Percentiles rank a stretch among this genome's conserved stretches.
phyloP scores from a whole-genome alignment of 2,329 filamentous ascomycete genomes.

The Sclerotinia spermophila region DNA sequence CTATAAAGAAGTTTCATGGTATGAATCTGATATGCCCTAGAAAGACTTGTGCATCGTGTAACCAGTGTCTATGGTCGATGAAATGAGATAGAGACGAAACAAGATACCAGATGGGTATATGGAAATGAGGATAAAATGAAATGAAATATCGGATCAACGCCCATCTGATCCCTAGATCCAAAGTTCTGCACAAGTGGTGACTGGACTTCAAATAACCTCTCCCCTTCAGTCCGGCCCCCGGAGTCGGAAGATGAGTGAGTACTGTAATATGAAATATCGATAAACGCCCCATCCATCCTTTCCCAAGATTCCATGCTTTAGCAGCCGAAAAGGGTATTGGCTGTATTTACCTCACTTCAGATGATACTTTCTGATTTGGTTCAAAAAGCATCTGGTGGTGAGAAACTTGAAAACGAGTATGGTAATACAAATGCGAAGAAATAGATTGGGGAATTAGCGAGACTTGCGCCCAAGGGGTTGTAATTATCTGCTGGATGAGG shows the following conservation, averaged over 20 bases:
- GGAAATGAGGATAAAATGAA: neutral
- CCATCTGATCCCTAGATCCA: neutral
- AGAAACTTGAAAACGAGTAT: neutral
- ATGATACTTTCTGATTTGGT: neutral
- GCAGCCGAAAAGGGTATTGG: neutral
- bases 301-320: neutral
- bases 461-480: neutral
- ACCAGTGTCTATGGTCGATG: neutral
- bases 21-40: neutral
- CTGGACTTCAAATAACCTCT: neutral
- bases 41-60: neutral
- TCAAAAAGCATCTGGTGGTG: neutral
- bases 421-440: neutral
- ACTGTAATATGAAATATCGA: neutral
- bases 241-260: neutral
- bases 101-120: neutral
- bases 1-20: neutral
- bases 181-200: neutral
- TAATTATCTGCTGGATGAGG: constrained; percentile 7
- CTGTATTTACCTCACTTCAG: neutral
- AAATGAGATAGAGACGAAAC: neutral
- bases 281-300: neutral
- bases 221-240: neutral
- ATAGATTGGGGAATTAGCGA: neutral
- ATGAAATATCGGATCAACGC: neutral